Percentiles rank a stretch among this genome's conserved stretches.
Evolutionary conservation across 2,329 filamentous ascomycete genomes (phyloP).

Genomic region (Colletotrichum orchidophilum): DNA sequence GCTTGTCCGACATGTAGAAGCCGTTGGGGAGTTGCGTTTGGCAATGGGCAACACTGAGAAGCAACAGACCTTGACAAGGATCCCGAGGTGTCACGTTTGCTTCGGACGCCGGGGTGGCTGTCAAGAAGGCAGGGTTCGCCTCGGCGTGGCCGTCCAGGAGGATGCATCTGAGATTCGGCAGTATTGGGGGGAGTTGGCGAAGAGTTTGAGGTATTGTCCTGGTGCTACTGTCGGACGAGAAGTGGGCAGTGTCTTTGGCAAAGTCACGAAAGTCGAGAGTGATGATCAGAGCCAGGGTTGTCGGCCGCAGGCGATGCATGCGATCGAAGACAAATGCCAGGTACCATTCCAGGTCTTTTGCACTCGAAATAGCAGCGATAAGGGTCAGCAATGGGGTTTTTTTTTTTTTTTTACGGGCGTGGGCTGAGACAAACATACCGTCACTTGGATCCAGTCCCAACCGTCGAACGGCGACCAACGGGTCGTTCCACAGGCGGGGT

Average conservation of each 20-base stretch:
- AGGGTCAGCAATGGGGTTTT: slow-evolving; percentile 6
- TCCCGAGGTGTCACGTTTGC: neutral
- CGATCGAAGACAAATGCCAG: slow-evolving; percentile 54
- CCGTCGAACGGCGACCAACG: slow-evolving; percentile 50
- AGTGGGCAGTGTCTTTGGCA: slow-evolving; percentile 49
- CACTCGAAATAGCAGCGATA: neutral
- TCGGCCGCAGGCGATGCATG: slow-evolving; percentile 44
- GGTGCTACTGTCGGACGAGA: slow-evolving; percentile 51
- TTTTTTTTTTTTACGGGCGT: neutral
- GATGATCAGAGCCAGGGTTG: slow-evolving; percentile 54
- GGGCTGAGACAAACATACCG: slow-evolving; percentile 48
- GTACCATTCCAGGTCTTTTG: slow-evolving; percentile 60
- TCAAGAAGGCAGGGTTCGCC: slow-evolving; percentile 52
- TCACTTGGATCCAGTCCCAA: slow-evolving; percentile 54
- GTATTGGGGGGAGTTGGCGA: slow-evolving; percentile 45
- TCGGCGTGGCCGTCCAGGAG: slow-evolving; percentile 58
- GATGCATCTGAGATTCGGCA: slow-evolving; percentile 57
- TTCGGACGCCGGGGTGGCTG: slow-evolving; percentile 33
- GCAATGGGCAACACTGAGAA: slow-evolving; percentile 58
- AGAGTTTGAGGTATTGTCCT: slow-evolving; percentile 52
- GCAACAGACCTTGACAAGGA: slow-evolving; percentile 39
- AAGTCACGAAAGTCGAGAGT: slow-evolving; percentile 59
- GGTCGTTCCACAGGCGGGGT: slow-evolving; percentile 62
- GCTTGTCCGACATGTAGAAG: slow-evolving; percentile 49
- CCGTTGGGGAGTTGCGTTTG: slow-evolving; percentile 48